These are phyloP conservation scores for Blastocystis sp. DNA, from an alignment of 352 stramenopile genomes.

Conservation along the genomic window DNA sequence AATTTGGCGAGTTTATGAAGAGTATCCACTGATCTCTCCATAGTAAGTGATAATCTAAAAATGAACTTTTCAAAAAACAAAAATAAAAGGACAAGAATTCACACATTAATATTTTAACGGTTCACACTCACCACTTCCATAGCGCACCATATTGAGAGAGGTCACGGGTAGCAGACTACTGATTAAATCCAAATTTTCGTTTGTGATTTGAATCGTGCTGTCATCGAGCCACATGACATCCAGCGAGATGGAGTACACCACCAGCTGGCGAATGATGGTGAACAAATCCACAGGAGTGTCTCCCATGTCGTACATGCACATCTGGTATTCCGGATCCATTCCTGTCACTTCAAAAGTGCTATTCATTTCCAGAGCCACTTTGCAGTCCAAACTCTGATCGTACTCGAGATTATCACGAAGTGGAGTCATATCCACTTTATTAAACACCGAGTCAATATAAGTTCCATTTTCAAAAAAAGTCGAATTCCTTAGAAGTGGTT, in stretches of 20 bases:
- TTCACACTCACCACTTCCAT: background rate
- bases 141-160: background rate
- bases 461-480: background rate
- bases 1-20: constrained; percentile 31
- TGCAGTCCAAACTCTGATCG: constrained; percentile 35
- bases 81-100: background rate
- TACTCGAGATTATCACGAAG: constrained; percentile 40
- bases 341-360: constrained; percentile 20
- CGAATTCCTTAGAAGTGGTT: constrained; percentile 14
- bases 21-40: background rate
- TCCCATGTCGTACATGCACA: constrained; percentile 23
- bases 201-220: background rate
- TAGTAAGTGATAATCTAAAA: background rate
- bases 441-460: constrained; percentile 25
- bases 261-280: constrained; percentile 9
- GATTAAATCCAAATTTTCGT: background rate
- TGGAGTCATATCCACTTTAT: constrained; percentile 49
- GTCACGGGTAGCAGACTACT: background rate
- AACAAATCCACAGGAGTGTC: constrained; percentile 7
- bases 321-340: constrained; percentile 44
- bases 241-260: background rate
- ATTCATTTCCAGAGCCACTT: background rate
- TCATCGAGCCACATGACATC: background rate
- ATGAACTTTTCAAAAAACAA: background rate
- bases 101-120: background rate